A percentile compares a stretch with the other conserved stretches of the same genome.
Conservation (phyloP, 2,329 filamentous ascomycete genomes). For the Chaetothyriales sp. region DNA sequence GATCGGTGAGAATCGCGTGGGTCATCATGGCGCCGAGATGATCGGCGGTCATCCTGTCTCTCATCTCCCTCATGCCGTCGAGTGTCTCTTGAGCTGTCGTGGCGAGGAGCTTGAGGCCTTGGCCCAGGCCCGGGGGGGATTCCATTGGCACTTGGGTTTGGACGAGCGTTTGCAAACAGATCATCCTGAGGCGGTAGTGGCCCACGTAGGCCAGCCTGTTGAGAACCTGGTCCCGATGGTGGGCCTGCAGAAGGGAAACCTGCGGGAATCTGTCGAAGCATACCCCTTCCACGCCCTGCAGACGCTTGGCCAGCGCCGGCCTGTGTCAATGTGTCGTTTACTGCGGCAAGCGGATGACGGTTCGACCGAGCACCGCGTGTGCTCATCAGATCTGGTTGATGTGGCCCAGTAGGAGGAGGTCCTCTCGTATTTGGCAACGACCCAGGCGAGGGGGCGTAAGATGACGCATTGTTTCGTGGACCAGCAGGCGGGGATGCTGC, state of each 20-base stretch:
- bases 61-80: conserved; percentile 8
- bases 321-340: conserved; percentile 37
- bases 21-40: conserved; percentile 15
- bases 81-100: conserved; percentile 12
- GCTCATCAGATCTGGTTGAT: conserved; percentile 24
- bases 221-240: conserved; percentile 20
- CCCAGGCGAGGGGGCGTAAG: conserved; percentile 23
- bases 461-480: conserved; percentile 24
- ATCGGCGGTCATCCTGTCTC: conserved; percentile 14
- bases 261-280: conserved; percentile 21
- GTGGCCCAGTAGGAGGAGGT: conserved; percentile 26
- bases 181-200: conserved; percentile 24
- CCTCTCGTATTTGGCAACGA: conserved; percentile 25
- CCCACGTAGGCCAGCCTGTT: conserved; percentile 20
- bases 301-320: conserved; percentile 22
- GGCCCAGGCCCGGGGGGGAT: conserved; percentile 15
- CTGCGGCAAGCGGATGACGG: conserved; percentile 28
- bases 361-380: conserved; percentile 30
- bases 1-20: conserved; percentile 8
- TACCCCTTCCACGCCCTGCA: conserved; percentile 28
- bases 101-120: conserved; percentile 10
- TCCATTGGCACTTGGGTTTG: conserved; percentile 11
- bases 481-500: conserved; percentile 26
- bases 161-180: conserved; percentile 20
- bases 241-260: conserved; percentile 11